Base-by-base conservation (phyloP, 768 basidiomycete genomes). In the Suillus fuscotomentosus region DNA sequence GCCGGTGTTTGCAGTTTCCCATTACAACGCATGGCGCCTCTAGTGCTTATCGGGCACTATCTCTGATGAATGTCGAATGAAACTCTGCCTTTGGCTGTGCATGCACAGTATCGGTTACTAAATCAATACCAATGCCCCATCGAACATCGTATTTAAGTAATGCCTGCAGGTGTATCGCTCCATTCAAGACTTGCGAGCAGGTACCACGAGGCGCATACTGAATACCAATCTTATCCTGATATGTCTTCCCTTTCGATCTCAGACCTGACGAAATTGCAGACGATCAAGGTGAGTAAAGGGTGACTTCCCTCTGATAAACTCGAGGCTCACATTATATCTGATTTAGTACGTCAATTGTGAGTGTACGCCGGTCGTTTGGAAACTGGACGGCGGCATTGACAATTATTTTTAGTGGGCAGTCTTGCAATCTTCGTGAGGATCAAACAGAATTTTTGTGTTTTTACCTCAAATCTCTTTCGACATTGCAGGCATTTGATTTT, bases 391-490 rank as follows among this genome's bases (percentile, higher is more conserved):
- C 3, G 14, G 20, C 11, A n/a, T 10, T 53, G 38, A 53, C 34
- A 1, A 9, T 55, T 38, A 0, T 27, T 11, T 22, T 27, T 41
- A 70, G 70, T 66, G 24, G 71, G 63, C 57, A 67, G 63, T 13
- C 43, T 70, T 39, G 62, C 69, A 1, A 63, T 72, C 45, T 24
- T 70, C 56, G 70, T 71, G 43, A 66, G 50, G 14, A 27, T 27
- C 10, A 10, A n/a, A 20, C 11, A 3, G 10, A 47, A 13, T 27
- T 5, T 2, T 41, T 6, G 56, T 41, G 34, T 5, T 42, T 31
- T 1, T 15, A 15, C 15, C 34, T 41, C 24, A 63, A n/a, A 13
- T 45, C 20, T 22, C 27, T 54, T 65, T 31, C 6, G 15, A 15
- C 8, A 14, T 34, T 22, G 15, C 43, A 66, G 65, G 15, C 55